phyloP scores from a whole-genome alignment of 768 basidiomycete genomes.

The Auriscalpium orientale region DNA sequence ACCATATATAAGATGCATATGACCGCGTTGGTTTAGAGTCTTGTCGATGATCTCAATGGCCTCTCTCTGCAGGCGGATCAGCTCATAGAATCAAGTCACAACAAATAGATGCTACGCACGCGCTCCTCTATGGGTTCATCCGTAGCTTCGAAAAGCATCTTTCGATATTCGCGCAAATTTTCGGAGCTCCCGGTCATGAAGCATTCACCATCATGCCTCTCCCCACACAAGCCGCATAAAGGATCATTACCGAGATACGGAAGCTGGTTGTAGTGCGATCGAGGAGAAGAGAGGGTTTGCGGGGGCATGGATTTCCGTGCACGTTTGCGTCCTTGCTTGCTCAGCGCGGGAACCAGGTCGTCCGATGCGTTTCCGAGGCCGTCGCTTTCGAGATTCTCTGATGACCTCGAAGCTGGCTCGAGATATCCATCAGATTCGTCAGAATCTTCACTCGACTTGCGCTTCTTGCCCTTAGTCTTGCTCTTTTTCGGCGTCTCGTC shows the following conservation, averaged over 20 bases:
- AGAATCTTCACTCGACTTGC: constrained; percentile 24
- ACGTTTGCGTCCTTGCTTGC: no score
- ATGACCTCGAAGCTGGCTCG: constrained; percentile 1
- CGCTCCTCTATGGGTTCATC: constrained; percentile 62
- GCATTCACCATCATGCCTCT: constrained; percentile 35
- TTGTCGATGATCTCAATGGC: constrained; percentile 69
- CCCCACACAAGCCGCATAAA: constrained; percentile 58
- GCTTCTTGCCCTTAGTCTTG: constrained; percentile 27
- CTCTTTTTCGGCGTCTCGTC: constrained; percentile 32
- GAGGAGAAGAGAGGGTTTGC: no score
- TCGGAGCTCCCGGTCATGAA: constrained; percentile 57
- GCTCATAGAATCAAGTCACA: constrained; percentile 3
- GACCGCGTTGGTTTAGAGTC: constrained; percentile 47
- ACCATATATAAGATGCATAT: constrained; percentile 46
- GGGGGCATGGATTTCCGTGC: no score
- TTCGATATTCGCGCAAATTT: constrained; percentile 62
- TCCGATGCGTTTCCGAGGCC: background rate
- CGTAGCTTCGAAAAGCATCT: constrained; percentile 56
- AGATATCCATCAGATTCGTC: constrained; percentile 37
- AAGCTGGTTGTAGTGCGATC: background rate
- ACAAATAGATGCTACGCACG: constrained; percentile 29
- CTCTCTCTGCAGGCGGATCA: constrained; percentile 34
- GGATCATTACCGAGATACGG: background rate
- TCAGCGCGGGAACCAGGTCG: constrained; percentile 2
- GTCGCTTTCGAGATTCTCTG: background rate